Conservation (phyloP, 495 filamentous ascomycete species). For the Delitschia confertaspora region DNA sequence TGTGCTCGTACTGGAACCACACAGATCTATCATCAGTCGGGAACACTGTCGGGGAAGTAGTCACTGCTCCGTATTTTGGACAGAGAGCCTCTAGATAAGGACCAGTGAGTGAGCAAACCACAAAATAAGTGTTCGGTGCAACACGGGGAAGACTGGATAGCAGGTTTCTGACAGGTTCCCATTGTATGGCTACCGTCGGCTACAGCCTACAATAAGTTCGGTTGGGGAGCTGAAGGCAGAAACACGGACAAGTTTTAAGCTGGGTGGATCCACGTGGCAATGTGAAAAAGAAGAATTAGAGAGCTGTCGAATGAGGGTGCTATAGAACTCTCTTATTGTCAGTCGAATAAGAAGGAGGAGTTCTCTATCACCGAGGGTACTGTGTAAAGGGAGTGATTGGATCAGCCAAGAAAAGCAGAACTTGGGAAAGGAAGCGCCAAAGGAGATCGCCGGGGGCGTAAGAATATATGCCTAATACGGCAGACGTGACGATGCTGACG, state of each 20-base stretch:
- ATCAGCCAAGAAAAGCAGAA: background rate
- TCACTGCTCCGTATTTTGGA: no score
- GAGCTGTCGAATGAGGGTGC: conserved; percentile 5
- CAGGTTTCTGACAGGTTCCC: no score
- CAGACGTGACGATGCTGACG: no score
- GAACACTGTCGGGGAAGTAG: no score
- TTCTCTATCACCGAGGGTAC: no score
- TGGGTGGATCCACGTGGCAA: conserved; percentile 5
- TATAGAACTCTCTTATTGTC: background rate
- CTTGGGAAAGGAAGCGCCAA: background rate
- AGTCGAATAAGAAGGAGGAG: background rate
- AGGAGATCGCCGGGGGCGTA: conserved; percentile 1
- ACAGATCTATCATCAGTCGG: no score
- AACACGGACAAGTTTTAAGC: background rate
- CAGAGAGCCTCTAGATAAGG: no score
- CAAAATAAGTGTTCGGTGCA: no score
- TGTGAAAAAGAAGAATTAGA: background rate
- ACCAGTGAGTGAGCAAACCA: no score
- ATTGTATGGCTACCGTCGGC: conserved; percentile 8
- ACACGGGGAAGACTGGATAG: no score
- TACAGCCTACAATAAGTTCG: conserved; percentile 5
- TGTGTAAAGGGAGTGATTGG: background rate
- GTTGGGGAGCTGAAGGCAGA: no score
- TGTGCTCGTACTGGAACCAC: no score
- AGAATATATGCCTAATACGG: conserved; percentile 6